Percentiles rank a stretch among this genome's conserved stretches.
Conservation (phyloP, 345 rosid species). For the Eucalyptus virginea region DNA sequence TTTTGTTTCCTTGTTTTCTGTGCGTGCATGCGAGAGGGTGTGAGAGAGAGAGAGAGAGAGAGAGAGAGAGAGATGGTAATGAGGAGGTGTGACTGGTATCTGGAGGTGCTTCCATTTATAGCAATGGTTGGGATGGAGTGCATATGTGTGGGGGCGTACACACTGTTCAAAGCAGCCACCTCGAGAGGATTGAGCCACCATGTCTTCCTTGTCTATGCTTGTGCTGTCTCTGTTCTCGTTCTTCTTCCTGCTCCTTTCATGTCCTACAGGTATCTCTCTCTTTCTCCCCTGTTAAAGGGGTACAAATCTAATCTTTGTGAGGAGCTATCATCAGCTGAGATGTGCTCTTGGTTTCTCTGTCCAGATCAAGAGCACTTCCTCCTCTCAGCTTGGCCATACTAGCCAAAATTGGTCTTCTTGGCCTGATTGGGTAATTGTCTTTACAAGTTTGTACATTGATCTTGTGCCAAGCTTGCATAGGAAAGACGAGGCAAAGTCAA, state of each 20-base stretch:
- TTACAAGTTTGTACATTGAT: not conserved
- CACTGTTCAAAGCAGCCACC: conserved; percentile 81
- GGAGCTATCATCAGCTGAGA: not conserved
- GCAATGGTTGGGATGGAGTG: conserved; percentile 24
- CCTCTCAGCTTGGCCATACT: conserved; percentile 49
- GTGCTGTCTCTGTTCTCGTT: conserved; percentile 64
- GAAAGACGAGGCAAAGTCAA: not conserved
- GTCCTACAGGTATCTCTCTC: conserved; percentile 42
- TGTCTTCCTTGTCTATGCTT: conserved; percentile 64
- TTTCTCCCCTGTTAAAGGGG: not conserved
- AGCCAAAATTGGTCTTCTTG: conserved; percentile 62
- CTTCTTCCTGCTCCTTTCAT: conserved; percentile 80
- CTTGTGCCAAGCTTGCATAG: not conserved
- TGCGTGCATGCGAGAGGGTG: not conserved
- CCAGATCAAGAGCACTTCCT: conserved; percentile 7
- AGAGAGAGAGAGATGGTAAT: not conserved
- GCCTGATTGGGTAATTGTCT: conserved; percentile 60
- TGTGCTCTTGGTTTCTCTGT: not conserved
- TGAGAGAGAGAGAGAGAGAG: not conserved
- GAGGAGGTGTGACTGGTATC: not conserved
- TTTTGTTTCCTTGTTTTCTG: not conserved
- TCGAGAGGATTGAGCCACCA: conserved; percentile 62
- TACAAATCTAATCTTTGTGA: not conserved
- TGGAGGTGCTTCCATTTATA: too few species aligned
- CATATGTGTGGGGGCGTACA: conserved; percentile 50